phyloP scores from a whole-genome alignment of 352 stramenopile genomes.

The Globisporangium splendens region DNA sequence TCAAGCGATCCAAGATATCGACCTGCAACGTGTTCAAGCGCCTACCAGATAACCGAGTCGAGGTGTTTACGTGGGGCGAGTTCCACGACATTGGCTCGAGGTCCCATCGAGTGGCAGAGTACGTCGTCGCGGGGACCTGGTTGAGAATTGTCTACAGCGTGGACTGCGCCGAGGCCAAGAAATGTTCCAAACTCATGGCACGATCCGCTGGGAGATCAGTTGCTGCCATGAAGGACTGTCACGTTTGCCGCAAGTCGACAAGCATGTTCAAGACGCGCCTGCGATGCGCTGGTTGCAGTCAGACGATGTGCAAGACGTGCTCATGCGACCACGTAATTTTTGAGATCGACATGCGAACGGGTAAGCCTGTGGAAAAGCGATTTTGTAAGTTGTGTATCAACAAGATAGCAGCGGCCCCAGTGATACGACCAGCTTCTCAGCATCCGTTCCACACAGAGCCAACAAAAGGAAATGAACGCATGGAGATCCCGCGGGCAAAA shows the following conservation, averaged over 20 bases:
- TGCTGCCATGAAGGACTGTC: constrained; percentile 10
- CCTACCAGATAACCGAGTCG: constrained; percentile 18
- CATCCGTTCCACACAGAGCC: too few relatives aligned
- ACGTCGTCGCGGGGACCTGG: constrained; percentile 18
- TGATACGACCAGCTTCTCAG: too few relatives aligned
- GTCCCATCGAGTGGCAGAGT: constrained; percentile 6
- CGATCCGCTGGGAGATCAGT: neutral
- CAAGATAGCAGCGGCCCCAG: constrained; percentile 2
- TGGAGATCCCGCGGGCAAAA: too few relatives aligned
- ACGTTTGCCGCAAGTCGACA: constrained; percentile 24
- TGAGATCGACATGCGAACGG: neutral
- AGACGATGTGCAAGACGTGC: constrained; percentile 10
- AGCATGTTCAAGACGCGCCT: constrained; percentile 19
- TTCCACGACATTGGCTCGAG: constrained; percentile 21
- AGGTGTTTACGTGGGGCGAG: constrained; percentile 32
- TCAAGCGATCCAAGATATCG: too few relatives aligned
- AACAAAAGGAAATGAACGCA: too few relatives aligned
- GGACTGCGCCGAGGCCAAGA: constrained; percentile 8
- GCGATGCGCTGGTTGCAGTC: constrained; percentile 22
- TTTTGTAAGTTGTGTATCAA: constrained; percentile 14
- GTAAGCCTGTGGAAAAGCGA: constrained; percentile 1
- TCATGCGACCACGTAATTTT: constrained; percentile 1
- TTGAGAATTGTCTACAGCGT: constrained; percentile 15
- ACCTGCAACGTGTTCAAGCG: constrained; percentile 5
- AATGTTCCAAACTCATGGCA: neutral